phyloP scores from a whole-genome alignment of 2,329 filamentous ascomycete species.

The Diaporthe sp. region DNA sequence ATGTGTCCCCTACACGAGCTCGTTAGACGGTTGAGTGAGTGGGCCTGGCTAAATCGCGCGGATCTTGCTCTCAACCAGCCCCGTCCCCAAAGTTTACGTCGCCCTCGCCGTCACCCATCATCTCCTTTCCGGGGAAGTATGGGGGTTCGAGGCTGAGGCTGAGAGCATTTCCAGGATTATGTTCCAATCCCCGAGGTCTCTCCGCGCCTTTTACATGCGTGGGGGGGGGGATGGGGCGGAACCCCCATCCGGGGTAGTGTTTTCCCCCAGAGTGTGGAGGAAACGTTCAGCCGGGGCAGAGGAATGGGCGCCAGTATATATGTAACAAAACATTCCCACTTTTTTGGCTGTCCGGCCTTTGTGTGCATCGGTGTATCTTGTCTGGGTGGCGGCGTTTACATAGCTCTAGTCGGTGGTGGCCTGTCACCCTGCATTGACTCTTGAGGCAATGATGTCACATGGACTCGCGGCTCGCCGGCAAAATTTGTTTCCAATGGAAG shows the following conservation, averaged over 20 bases:
- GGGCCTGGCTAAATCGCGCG: neutral
- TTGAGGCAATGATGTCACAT: neutral
- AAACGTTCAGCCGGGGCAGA: conserved; percentile 11
- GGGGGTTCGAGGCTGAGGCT: neutral
- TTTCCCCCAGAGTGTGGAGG: conserved; percentile 15
- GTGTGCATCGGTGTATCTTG: neutral
- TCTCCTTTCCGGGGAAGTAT: neutral
- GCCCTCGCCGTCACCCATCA: neutral
- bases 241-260: conserved; percentile 10
- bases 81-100: neutral
- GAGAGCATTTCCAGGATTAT: neutral
- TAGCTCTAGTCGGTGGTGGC: neutral
- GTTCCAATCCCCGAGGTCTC: neutral
- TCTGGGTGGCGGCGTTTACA: neutral
- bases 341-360: neutral
- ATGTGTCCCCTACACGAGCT: conserved; percentile 2
- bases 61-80: neutral
- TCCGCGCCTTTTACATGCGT: conserved; percentile 3
- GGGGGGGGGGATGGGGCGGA: neutral
- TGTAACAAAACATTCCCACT: neutral
- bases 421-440: conserved; percentile 1
- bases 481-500: neutral
- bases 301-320: conserved; percentile 4
- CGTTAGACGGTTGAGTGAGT: neutral
- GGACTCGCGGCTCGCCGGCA: neutral